phyloP scores from a whole-genome alignment of 306 rosid genomes.

The Inga oerstediana region DNA sequence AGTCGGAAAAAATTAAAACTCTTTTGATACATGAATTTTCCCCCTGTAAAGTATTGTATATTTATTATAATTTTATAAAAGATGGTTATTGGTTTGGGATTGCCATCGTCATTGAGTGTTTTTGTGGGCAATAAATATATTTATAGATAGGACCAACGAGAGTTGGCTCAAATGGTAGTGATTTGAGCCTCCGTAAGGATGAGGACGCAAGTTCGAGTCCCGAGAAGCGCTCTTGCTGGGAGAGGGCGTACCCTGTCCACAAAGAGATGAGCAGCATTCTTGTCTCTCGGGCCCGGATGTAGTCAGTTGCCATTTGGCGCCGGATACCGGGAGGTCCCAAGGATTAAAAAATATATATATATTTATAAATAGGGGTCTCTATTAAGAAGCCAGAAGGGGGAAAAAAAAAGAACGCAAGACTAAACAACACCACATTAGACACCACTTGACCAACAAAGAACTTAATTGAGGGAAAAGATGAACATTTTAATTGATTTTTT shows the following conservation, averaged over 20 bases:
- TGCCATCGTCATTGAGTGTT: background rate
- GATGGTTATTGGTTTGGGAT: background rate
- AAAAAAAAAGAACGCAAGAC: background rate
- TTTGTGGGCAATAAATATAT: background rate
- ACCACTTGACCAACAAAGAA: background rate
- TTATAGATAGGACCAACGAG: too few relatives aligned
- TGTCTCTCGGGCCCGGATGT: too few relatives aligned
- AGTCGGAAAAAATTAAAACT: too few relatives aligned
- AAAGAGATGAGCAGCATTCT: too few relatives aligned
- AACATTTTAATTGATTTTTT: background rate
- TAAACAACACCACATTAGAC: background rate
- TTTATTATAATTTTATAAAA: background rate
- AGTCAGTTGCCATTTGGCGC: too few relatives aligned
- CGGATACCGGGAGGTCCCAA: too few relatives aligned
- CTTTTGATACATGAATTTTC: background rate
- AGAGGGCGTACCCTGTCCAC: too few relatives aligned
- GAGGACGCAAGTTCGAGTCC: too few relatives aligned
- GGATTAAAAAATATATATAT: too few relatives aligned
- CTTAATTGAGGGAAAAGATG: background rate
- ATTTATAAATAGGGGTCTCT: background rate
- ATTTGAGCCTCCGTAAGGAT: too few relatives aligned
- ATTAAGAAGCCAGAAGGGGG: background rate
- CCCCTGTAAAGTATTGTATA: background rate
- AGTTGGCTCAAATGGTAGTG: too few relatives aligned
- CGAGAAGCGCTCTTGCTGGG: too few relatives aligned